Conservation (phyloP, 2,329 filamentous ascomycete genomes). For the Aspergillus udagawae region DNA sequence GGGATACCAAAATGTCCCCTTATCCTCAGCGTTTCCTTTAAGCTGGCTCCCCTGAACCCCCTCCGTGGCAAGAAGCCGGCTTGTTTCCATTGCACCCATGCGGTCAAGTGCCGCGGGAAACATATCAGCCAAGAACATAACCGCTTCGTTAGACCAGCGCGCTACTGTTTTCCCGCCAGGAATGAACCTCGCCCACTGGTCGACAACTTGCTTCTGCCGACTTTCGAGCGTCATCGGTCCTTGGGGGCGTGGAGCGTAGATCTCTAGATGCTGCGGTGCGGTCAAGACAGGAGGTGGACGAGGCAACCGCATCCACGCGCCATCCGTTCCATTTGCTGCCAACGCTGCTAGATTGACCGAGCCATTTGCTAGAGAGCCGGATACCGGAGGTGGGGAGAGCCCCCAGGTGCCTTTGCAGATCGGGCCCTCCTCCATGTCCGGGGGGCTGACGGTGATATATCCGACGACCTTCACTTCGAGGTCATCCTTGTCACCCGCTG, state of each 20-base stretch:
- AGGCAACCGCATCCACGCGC: background rate
- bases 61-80: too few relatives aligned
- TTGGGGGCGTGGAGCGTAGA: background rate
- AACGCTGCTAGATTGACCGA: background rate
- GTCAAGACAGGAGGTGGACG: background rate
- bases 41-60: background rate
- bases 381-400: background rate
- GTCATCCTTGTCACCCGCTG: background rate
- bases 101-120: slow-evolving; percentile 3
- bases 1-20: slow-evolving; percentile 3
- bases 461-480: slow-evolving; percentile 57
- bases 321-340: background rate
- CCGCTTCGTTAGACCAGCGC: slow-evolving; percentile 5
- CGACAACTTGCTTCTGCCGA: background rate
- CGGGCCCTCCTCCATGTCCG: background rate
- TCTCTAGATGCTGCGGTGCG: background rate
- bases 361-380: background rate
- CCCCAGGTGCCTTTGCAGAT: background rate
- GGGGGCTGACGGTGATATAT: slow-evolving; percentile 55
- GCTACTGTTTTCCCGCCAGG: background rate
- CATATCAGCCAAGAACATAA: slow-evolving; percentile 1
- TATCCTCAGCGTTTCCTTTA: background rate
- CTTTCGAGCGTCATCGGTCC: background rate
- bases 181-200: slow-evolving; percentile 2
- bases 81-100: background rate